Percentiles rank a stretch among this genome's conserved stretches.
Evolutionary conservation across 345 rosid species (phyloP).

Genomic region (Toxicodendron radicans): DNA sequence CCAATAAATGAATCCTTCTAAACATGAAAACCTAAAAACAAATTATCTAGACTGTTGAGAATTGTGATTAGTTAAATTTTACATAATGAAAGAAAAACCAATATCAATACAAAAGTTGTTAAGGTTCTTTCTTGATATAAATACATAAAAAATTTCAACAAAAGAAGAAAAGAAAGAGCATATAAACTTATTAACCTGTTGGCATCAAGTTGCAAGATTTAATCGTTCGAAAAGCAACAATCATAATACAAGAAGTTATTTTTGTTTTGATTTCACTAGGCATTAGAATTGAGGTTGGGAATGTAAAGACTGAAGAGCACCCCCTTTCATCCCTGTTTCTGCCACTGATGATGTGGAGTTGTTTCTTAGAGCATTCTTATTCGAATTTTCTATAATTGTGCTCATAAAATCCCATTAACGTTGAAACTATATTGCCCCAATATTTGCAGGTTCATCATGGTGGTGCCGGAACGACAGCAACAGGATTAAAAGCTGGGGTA

Average conservation of each 20-base stretch:
- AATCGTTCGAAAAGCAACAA: background rate
- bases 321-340: background rate
- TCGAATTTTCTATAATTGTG: constrained; percentile 7
- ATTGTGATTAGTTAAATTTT: background rate
- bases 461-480: constrained; percentile 98
- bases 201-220: background rate
- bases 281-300: background rate
- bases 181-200: background rate
- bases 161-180: background rate
- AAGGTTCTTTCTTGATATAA: background rate
- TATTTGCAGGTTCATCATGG: constrained; percentile 89
- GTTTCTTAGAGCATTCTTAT: constrained; percentile 3
- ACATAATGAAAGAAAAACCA: background rate
- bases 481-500: constrained; percentile 97
- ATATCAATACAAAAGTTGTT: background rate
- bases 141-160: background rate
- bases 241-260: too few relatives aligned
- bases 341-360: background rate
- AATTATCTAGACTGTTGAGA: background rate
- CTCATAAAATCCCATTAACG: constrained; percentile 6
- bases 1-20: background rate
- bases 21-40: background rate
- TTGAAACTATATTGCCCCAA: constrained; percentile 13
- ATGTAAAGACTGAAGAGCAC: background rate
- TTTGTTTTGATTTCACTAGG: background rate